Evolutionary conservation across 169 alveolate species (phyloP).

Genomic region (Blepharisma undulans): DNA sequence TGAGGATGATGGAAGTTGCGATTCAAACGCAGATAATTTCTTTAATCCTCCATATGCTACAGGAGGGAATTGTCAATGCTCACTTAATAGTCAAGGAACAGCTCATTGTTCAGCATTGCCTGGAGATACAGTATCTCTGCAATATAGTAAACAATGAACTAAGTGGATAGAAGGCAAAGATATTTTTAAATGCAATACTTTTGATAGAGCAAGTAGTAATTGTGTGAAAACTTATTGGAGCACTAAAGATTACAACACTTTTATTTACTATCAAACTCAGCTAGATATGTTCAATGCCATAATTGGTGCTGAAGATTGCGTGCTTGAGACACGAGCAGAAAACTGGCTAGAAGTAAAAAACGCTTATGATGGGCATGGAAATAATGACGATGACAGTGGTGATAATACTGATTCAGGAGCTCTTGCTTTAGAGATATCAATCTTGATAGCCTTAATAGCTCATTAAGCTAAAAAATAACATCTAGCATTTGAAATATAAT

Average conservation of each 20-base stretch:
- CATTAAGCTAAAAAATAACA: background rate
- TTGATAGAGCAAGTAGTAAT: background rate
- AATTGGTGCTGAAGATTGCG: background rate
- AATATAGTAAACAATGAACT: background rate
- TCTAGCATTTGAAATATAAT: background rate
- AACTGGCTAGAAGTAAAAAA: background rate
- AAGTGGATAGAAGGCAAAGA: background rate
- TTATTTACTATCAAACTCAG: background rate
- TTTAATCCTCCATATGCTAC: background rate
- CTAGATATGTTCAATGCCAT: background rate
- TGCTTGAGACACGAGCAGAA: background rate
- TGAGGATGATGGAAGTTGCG: background rate
- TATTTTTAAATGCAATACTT: background rate
- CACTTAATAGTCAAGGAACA: background rate
- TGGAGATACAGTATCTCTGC: background rate
- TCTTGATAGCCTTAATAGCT: background rate
- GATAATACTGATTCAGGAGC: background rate
- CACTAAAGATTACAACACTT: background rate
- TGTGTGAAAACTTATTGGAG: background rate
- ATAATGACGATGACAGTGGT: background rate
- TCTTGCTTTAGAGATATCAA: background rate
- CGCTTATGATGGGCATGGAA: background rate
- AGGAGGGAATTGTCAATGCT: background rate
- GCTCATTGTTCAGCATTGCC: background rate
- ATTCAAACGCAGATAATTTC: background rate